Base-by-base conservation (phyloP, 768 basidiomycete genomes). In the Lentinula raphanica region DNA sequence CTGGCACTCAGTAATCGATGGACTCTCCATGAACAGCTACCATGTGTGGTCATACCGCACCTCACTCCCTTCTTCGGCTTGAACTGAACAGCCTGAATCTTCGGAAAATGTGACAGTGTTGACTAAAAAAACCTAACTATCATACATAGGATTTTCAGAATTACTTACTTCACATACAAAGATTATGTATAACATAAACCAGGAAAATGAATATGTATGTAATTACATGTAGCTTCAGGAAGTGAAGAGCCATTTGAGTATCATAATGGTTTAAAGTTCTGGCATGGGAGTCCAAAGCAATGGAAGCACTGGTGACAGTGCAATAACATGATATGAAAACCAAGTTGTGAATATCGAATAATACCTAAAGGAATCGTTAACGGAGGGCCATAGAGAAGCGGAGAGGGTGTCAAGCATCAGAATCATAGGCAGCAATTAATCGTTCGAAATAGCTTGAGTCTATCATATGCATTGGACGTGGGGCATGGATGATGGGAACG, bases 191-290 rank as follows among this genome's bases (percentile, higher is more conserved):
- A n/a, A n/a, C n/a, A n/a, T n/a, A n/a, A n/a, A n/a, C n/a, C n/a
- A n/a, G n/a, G n/a, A n/a, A n/a, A n/a, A n/a, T n/a, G n/a, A n/a
- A n/a, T n/a, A n/a, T n/a, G n/a, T n/a, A 86, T 87, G n/a, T 69
- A 78, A 49, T n/a, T n/a, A n/a, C n/a, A n/a, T n/a, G 79, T 86
- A 17, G 79, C 89, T 45, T 84, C 82, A 82, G 86, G 13, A 80
- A 23, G 42, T 44, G 19, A 12, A 42, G n/a, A 7, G n/a, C n/a
- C 23, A 42, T 21, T 44, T 2, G 21, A 44, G 21, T 48, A 21
- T 45, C 7, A 23, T 48, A 48, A 13, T 15, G 29, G 13, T 48
- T 48, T 15, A n/a, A n/a, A n/a, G n/a, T n/a, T n/a, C n/a, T n/a
- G n/a, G n/a, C n/a, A n/a, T 48, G 46, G 17, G 13, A 19, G 27